phyloP scores from a whole-genome alignment of 164 flowering plant genomes.

The Tinospora cordifolia region DNA sequence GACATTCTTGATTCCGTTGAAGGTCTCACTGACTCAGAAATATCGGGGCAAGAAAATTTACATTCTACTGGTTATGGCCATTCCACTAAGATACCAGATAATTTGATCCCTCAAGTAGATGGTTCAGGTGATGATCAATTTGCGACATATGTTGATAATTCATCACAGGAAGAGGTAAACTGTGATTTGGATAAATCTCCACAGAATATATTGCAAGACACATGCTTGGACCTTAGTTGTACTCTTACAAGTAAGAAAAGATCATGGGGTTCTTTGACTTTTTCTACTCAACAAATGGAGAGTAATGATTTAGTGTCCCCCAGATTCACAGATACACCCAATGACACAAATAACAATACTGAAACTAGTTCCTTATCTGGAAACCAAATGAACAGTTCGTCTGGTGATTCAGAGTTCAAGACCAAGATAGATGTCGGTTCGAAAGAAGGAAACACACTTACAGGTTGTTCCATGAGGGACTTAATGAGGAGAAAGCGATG shows the following conservation, averaged over 20 bases:
- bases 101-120: constrained; percentile 55
- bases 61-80: constrained; percentile 12
- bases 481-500: constrained; percentile 81
- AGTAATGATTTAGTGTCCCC: constrained; percentile 19
- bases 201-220: constrained; percentile 13
- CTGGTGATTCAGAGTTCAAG: constrained; percentile 12
- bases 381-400: constrained; percentile 16
- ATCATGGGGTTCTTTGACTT: constrained; percentile 55
- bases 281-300: constrained; percentile 24
- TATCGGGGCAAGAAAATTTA: constrained; percentile 17
- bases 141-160: constrained; percentile 20
- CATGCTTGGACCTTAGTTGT: constrained; percentile 7
- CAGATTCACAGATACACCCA: constrained; percentile 10
- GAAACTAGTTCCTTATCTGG: constrained; percentile 18
- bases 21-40: constrained; percentile 25
- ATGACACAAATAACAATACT: constrained; percentile 14
- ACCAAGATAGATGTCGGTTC: constrained; percentile 13
- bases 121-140: constrained; percentile 44
- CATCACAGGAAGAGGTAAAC: constrained; percentile 20
- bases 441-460: constrained; percentile 21
- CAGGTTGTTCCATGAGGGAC: constrained; percentile 64
- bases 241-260: constrained; percentile 24
- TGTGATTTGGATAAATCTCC: constrained; percentile 22
- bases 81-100: constrained; percentile 16
- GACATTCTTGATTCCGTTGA: constrained; percentile 92